These are phyloP conservation scores for Lenzites betulinus DNA, from an alignment of 768 basidiomycete genomes.

Conservation along the genomic window DNA sequence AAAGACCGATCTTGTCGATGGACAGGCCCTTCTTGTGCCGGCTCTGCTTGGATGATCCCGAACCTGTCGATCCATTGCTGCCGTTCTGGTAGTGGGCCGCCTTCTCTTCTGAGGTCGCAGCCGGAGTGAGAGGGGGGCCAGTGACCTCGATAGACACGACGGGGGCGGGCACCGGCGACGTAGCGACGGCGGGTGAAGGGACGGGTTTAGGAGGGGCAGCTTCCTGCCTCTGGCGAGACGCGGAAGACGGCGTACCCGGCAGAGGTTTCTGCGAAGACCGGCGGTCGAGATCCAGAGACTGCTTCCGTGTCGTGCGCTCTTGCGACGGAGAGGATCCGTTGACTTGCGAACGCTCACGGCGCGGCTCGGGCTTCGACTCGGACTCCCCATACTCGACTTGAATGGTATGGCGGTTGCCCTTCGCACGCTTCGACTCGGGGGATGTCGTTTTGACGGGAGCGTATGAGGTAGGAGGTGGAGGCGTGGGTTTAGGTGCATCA, in stretches of 20 bases:
- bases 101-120: constrained; percentile 25
- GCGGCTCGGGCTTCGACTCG: constrained; percentile 26
- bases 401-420: constrained; percentile 84
- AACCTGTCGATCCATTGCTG: constrained; percentile 24
- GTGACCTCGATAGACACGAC: constrained; percentile 37
- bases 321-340: constrained; percentile 9
- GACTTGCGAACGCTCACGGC: constrained; percentile 12
- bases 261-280: constrained; percentile 31
- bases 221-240: constrained; percentile 14
- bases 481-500: constrained; percentile 12
- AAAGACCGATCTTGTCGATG: constrained; percentile 77
- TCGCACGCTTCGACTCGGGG: constrained; percentile 49
- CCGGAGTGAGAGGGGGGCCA: constrained; percentile 32
- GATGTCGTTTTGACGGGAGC: constrained; percentile 43
- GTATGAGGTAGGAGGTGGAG: constrained; percentile 17
- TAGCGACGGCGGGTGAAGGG: neutral
- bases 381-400: constrained; percentile 93
- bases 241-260: constrained; percentile 30
- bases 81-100: constrained; percentile 19
- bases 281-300: constrained; percentile 20
- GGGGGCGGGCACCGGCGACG: constrained; percentile 24
- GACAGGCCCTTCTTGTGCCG: constrained; percentile 72
- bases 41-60: constrained; percentile 39
- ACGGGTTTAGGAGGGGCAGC: constrained; percentile 11
- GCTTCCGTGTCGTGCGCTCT: constrained; percentile 22